Percentiles rank a stretch among this genome's conserved stretches.
phyloP scores from a whole-genome alignment of 2,329 filamentous ascomycete genomes.

The Paecilomyces niveus region DNA sequence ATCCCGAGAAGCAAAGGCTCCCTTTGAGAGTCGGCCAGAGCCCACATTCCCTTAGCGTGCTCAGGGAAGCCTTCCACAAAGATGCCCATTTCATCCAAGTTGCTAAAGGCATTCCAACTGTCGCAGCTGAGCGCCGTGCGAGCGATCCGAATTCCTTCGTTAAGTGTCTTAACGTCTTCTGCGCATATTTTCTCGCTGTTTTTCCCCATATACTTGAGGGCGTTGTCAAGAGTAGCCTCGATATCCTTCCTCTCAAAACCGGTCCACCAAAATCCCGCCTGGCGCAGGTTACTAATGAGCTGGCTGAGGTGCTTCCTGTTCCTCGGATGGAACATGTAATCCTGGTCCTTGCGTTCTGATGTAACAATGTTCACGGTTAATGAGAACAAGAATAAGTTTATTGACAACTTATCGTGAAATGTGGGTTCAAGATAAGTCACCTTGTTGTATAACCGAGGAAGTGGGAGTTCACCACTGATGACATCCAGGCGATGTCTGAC shows the following conservation, averaged over 20 bases:
- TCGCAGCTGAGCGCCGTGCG: constrained; percentile 51
- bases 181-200: constrained; percentile 51
- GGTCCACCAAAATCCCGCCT: constrained; percentile 80
- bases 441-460: constrained; percentile 68
- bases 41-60: constrained; percentile 57
- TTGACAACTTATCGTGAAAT: constrained; percentile 72
- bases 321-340: constrained; percentile 80
- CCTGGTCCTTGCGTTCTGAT: constrained; percentile 72
- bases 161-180: constrained; percentile 56
- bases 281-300: constrained; percentile 70
- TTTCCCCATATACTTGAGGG: constrained; percentile 60
- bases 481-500: constrained; percentile 72
- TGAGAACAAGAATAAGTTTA: constrained; percentile 79
- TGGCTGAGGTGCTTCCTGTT: constrained; percentile 61
- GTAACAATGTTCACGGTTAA: constrained; percentile 82
- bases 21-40: constrained; percentile 44
- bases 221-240: constrained; percentile 55
- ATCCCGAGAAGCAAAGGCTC: constrained; percentile 51
- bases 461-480: constrained; percentile 53
- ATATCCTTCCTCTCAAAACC: constrained; percentile 64
- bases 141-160: constrained; percentile 60
- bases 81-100: constrained; percentile 70
- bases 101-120: constrained; percentile 61
- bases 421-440: constrained; percentile 71
- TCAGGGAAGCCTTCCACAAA: constrained; percentile 62